Percentiles rank a stretch among this genome's conserved stretches.
These are phyloP conservation scores for Ophiocytium majus DNA, from an alignment of 352 stramenopile genomes.

Conservation along the genomic window DNA sequence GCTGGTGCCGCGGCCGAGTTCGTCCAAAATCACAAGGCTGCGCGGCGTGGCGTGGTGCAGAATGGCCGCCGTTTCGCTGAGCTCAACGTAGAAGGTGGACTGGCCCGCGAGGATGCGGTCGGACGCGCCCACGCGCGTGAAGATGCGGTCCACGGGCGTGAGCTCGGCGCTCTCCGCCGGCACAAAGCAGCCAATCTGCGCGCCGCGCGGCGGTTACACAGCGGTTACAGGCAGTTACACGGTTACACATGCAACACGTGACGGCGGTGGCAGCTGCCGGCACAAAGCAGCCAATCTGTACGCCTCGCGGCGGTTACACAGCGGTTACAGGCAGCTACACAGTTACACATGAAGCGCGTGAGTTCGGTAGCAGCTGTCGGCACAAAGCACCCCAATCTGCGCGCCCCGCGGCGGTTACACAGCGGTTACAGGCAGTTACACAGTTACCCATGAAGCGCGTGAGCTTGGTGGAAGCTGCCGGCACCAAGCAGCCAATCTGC, in stretches of 20 bases:
- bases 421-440: too few relatives aligned
- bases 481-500: constrained; percentile 94
- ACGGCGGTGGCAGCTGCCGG: constrained; percentile 83
- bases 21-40: constrained; percentile 96
- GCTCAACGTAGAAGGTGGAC: constrained; percentile 99
- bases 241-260: too few relatives aligned
- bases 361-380: constrained; percentile 83
- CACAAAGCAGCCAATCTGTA: constrained; percentile 93
- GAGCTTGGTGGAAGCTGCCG: constrained; percentile 81
- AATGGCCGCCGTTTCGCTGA: constrained; percentile 96
- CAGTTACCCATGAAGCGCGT: too few relatives aligned
- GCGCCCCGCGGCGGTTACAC: too few relatives aligned
- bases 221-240: too few relatives aligned
- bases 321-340: too few relatives aligned
- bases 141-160: constrained; percentile 96
- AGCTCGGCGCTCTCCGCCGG: constrained; percentile 86
- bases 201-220: too few relatives aligned
- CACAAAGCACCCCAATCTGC: constrained; percentile 93
- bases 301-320: too few relatives aligned
- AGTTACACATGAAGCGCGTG: too few relatives aligned
- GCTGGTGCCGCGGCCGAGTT: constrained; percentile 95
- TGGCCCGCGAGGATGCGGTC: constrained; percentile 96
- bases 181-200: constrained; percentile 93
- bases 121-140: constrained; percentile 96
- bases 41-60: constrained; percentile 82